These are phyloP conservation scores for Teunomyces funiuensis DNA, from an alignment of 805 yeast genomes.

Conservation along the genomic window DNA sequence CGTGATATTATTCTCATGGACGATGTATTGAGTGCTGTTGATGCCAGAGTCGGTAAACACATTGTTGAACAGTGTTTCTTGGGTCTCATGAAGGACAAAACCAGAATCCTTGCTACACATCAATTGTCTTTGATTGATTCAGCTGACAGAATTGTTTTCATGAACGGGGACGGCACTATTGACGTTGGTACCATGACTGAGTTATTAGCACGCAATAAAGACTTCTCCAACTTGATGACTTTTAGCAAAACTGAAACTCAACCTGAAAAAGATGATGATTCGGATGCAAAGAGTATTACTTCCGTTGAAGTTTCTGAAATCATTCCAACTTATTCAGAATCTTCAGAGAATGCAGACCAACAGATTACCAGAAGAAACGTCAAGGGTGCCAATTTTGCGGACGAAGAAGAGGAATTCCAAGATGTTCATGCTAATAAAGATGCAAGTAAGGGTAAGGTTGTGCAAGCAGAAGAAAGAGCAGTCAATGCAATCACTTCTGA, in stretches of 20 bases:
- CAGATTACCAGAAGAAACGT: neutral
- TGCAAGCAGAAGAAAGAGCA: conserved; percentile 18
- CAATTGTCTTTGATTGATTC: conserved; percentile 33
- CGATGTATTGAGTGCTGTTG: conserved; percentile 40
- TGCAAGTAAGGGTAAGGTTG: conserved; percentile 14
- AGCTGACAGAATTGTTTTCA: conserved; percentile 30
- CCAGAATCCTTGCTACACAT: conserved; percentile 37
- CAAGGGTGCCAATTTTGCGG: neutral
- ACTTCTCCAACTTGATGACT: conserved; percentile 6
- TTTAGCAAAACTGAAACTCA: neutral
- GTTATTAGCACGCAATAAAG: conserved; percentile 11
- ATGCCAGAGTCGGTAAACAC: conserved; percentile 38
- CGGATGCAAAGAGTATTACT: conserved; percentile 6
- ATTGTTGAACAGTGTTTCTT: conserved; percentile 32
- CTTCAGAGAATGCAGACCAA: neutral
- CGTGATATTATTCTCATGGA: conserved; percentile 31
- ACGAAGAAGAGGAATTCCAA: neutral
- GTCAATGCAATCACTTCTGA: conserved; percentile 12
- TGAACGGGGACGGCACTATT: conserved; percentile 32
- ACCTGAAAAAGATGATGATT: neutral
- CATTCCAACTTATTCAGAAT: neutral
- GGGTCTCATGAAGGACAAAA: conserved; percentile 26
- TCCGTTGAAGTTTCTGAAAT: neutral
- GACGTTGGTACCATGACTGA: conserved; percentile 29
- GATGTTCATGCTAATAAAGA: neutral